These are phyloP conservation scores for Blastobotrys illinoisensis DNA, from an alignment of 1,139 yeast genomes.

Conservation along the genomic window DNA sequence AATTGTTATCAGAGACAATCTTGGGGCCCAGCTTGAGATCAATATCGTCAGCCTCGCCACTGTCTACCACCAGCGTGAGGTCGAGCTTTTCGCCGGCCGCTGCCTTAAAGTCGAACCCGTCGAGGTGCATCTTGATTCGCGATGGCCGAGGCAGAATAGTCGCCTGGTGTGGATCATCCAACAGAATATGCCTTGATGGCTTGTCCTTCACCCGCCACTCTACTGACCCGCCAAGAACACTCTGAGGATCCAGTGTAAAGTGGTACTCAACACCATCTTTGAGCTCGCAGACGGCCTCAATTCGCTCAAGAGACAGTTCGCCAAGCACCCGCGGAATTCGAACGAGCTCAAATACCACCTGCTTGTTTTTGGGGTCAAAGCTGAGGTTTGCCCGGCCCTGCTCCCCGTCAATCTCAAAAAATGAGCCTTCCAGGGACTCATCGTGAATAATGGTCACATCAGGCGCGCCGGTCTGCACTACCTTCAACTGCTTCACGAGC, in stretches of 20 bases:
- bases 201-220: not conserved
- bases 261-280: not conserved
- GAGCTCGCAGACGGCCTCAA: conserved; percentile 3
- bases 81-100: conserved; percentile 29
- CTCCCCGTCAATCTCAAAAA: conserved; percentile 8
- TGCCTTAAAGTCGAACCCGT: conserved; percentile 16
- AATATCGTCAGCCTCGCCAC: conserved; percentile 27
- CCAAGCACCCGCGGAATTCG: conserved; percentile 24
- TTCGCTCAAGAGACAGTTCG: conserved; percentile 3
- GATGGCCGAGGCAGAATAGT: conserved; percentile 26
- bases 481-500: conserved; percentile 7
- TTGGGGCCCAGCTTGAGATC: conserved; percentile 21
- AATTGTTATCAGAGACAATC: conserved; percentile 15
- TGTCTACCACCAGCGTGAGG: conserved; percentile 20
- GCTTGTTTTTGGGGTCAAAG: conserved; percentile 18
- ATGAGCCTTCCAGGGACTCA: conserved; percentile 1
- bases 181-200: not conserved
- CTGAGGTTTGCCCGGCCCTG: conserved; percentile 20
- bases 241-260: not conserved
- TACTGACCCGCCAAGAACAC: not conserved
- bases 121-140: conserved; percentile 19
- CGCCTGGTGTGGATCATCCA: not conserved
- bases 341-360: conserved; percentile 26
- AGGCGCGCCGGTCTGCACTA: conserved; percentile 9
- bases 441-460: conserved; percentile 19